phyloP scores from a whole-genome alignment of 345 rosid genomes.

The Eutrema heterophyllum region DNA sequence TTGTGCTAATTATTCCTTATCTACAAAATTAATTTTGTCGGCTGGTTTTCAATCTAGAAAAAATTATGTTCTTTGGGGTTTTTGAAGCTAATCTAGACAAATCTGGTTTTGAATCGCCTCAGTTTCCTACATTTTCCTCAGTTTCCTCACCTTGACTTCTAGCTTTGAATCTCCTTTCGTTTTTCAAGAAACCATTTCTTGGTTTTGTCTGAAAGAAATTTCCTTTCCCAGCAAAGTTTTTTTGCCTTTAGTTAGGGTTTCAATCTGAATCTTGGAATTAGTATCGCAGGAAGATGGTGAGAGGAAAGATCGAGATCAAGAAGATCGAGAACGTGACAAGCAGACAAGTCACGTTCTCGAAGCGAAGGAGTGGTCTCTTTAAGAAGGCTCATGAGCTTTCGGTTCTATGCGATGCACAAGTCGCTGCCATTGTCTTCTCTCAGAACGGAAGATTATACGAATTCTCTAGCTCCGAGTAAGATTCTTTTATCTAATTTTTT shows the following conservation, averaged over 20 bases:
- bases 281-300: constrained; percentile 42
- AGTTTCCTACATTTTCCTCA: constrained; percentile 9
- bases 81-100: constrained; percentile 8
- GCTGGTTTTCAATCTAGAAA: background rate
- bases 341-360: constrained; percentile 61
- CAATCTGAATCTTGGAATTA: constrained; percentile 5
- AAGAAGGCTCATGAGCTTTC: constrained; percentile 66
- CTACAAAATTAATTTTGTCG: background rate
- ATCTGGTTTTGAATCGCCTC: background rate
- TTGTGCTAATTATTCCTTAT: background rate
- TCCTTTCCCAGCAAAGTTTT: background rate
- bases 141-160: constrained; percentile 2
- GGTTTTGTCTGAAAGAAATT: background rate
- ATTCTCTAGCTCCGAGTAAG: constrained; percentile 46
- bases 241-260: constrained; percentile 7
- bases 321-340: constrained; percentile 50
- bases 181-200: background rate
- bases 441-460: constrained; percentile 47
- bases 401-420: constrained; percentile 61
- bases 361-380: constrained; percentile 51
- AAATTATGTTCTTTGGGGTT: background rate
- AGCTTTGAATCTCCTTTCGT: constrained; percentile 15
- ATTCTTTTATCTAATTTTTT: background rate
- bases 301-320: constrained; percentile 60
- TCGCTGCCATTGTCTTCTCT: constrained; percentile 49